Percentiles rank a stretch among this genome's conserved stretches.
Conservation (phyloP, 225 moss, liverwort and hornwort genomes). For the Thuidium tamariscinum region DNA sequence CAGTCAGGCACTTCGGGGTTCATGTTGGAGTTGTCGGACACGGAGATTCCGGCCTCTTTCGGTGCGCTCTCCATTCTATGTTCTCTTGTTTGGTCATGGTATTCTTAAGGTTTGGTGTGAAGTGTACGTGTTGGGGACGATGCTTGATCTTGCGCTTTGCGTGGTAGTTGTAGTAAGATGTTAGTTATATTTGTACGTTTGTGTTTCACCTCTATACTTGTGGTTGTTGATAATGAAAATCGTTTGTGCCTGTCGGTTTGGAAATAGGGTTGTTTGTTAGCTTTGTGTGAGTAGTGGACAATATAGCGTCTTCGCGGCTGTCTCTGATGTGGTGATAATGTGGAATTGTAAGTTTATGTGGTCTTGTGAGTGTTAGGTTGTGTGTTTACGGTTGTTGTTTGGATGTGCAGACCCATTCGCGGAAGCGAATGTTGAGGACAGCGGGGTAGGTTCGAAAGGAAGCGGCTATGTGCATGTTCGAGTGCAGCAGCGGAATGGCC, state of each 20-base stretch:
- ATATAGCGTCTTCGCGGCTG: too few species aligned
- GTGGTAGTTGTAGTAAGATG: too few species aligned
- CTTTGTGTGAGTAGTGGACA: neutral
- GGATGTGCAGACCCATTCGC: constrained; percentile 70
- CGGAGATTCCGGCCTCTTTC: constrained; percentile 60
- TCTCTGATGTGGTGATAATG: neutral
- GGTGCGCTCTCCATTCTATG: neutral
- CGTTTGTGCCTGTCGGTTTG: too few species aligned
- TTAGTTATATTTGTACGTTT: too few species aligned
- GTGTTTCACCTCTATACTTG: neutral
- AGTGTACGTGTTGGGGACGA: neutral
- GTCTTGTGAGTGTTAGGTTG: neutral
- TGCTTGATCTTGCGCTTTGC: neutral
- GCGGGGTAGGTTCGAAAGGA: constrained; percentile 82
- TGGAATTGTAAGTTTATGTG: too few species aligned
- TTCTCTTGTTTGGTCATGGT: neutral
- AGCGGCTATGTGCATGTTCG: constrained; percentile 37
- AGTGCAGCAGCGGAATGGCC: constrained; percentile 34
- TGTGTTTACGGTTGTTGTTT: neutral
- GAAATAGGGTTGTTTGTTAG: neutral
- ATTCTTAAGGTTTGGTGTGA: neutral
- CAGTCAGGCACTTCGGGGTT: constrained; percentile 52
- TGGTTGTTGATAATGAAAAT: too few species aligned
- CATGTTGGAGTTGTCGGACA: constrained; percentile 66
- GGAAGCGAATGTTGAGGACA: constrained; percentile 96